Conservation (phyloP, 768 basidiomycete genomes). For the Tricholoma matsutake region DNA sequence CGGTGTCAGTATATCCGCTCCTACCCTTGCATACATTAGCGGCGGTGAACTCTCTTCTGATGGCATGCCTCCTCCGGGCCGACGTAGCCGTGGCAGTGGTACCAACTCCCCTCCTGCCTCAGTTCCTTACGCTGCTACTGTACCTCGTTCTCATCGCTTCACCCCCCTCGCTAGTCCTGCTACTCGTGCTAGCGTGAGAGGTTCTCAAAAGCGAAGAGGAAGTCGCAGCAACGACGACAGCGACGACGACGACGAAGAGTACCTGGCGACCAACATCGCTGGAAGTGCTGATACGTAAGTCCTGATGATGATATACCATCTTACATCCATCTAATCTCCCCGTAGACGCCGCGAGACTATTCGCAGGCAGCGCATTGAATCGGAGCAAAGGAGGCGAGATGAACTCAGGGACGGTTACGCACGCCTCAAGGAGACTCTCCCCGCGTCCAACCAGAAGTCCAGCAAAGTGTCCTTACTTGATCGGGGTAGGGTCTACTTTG, state of each 20-base stretch:
- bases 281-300: conserved; percentile 55
- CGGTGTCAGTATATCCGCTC: conserved; percentile 61
- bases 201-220: conserved; percentile 40
- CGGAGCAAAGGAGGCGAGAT: conserved; percentile 87
- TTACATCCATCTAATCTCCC: not conserved
- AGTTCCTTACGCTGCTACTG: conserved; percentile 54
- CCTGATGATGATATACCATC: not conserved
- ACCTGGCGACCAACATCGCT: conserved; percentile 41
- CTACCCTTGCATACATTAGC: conserved; percentile 66
- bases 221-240: conserved; percentile 61
- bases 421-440: conserved; percentile 86
- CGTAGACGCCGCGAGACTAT: conserved; percentile 80
- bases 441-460: conserved; percentile 87
- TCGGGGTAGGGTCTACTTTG: conserved; percentile 51
- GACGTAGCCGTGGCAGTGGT: conserved; percentile 70
- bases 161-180: conserved; percentile 67
- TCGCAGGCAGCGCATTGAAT: conserved; percentile 90
- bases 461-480: conserved; percentile 91
- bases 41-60: conserved; percentile 76
- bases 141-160: conserved; percentile 75
- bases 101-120: conserved; percentile 44
- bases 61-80: conserved; percentile 51
- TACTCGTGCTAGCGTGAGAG: conserved; percentile 50
- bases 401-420: conserved; percentile 92
- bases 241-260: conserved; percentile 78